These are phyloP conservation scores for Sungouiella blattae DNA, from an alignment of 805 yeast species.

Conservation along the genomic window DNA sequence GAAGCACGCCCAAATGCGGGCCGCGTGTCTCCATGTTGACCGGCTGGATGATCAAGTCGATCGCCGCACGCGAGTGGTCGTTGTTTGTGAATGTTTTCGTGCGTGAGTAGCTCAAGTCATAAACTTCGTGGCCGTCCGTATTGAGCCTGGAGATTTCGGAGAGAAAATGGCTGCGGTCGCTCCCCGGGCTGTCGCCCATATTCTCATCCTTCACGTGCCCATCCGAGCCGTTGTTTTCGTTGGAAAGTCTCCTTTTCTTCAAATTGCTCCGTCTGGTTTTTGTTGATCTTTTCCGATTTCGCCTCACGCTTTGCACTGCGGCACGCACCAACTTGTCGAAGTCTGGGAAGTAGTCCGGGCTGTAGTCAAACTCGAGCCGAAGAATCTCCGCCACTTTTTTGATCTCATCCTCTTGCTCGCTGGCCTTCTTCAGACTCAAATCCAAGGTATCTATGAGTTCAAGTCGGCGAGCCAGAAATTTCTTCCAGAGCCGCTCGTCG, in stretches of 20 bases:
- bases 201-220: constrained; percentile 1
- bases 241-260: constrained; percentile 8
- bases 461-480: constrained; percentile 83
- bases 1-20: constrained; percentile 1
- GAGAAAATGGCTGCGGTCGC: constrained; percentile 18
- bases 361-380: constrained; percentile 74
- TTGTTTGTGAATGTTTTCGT: constrained; percentile 23
- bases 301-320: constrained; percentile 87
- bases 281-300: constrained; percentile 73
- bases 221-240: background rate
- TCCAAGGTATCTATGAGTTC: constrained; percentile 80
- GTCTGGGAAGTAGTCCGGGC: constrained; percentile 55
- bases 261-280: constrained; percentile 21
- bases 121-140: constrained; percentile 30
- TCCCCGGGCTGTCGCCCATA: background rate
- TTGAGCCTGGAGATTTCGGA: constrained; percentile 34
- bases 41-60: constrained; percentile 46
- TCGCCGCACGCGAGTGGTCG: constrained; percentile 45
- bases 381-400: constrained; percentile 72
- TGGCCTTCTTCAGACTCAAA: constrained; percentile 69
- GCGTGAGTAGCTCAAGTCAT: constrained; percentile 33
- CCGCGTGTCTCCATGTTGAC: background rate
- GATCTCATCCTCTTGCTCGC: constrained; percentile 87
- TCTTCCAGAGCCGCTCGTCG: constrained; percentile 84
- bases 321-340: constrained; percentile 89